phyloP scores from a whole-genome alignment of 129 eudicot genomes.

The Saposhnikovia divaricata region DNA sequence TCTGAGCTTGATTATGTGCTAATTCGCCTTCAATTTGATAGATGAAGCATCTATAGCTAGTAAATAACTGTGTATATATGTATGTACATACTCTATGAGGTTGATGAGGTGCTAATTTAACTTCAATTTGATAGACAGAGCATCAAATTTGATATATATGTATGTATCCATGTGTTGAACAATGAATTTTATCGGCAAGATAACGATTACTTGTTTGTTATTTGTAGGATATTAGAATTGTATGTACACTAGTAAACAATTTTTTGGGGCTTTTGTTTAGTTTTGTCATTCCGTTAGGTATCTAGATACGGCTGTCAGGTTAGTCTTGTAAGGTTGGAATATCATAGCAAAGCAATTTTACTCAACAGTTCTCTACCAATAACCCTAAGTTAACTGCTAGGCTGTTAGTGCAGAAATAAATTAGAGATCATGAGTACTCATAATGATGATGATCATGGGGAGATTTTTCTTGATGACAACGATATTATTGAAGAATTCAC shows the following conservation, averaged over 20 bases:
- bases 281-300: too few relatives aligned
- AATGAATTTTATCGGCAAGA: neutral
- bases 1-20: neutral
- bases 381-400: neutral
- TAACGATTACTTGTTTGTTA: too few relatives aligned
- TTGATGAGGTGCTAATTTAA: neutral
- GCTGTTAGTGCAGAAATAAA: neutral
- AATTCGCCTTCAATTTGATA: neutral
- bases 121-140: neutral
- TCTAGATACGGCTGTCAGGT: too few relatives aligned
- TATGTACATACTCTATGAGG: neutral
- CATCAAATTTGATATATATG: neutral
- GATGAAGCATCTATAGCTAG: neutral
- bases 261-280: too few relatives aligned
- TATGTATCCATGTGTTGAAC: neutral
- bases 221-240: too few relatives aligned
- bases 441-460: slow-evolving; percentile 47
- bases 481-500: slow-evolving; percentile 64
- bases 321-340: neutral
- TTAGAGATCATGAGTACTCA: slow-evolving; percentile 26
- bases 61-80: too few relatives aligned
- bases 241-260: too few relatives aligned
- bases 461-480: slow-evolving; percentile 56
- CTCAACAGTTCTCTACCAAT: neutral
- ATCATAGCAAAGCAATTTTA: neutral